Evolutionary conservation across 169 alveolate genomes (phyloP).

Genomic region (Cryptosporidium baileyi): DNA sequence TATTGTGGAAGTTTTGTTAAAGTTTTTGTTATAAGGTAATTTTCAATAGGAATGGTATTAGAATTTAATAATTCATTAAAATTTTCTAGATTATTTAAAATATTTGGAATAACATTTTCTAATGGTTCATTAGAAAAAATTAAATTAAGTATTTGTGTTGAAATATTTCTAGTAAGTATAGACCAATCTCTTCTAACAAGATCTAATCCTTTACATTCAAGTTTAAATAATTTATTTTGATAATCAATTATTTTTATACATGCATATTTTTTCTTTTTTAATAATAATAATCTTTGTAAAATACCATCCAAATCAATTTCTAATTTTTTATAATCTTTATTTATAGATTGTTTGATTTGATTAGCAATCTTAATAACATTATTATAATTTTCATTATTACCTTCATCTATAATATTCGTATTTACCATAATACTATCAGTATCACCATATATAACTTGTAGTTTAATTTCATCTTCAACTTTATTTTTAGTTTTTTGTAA

Average conservation of each 20-base stretch:
- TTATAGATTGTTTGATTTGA: constrained; percentile 86
- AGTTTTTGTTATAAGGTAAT: constrained; percentile 91
- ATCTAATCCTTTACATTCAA: constrained; percentile 97
- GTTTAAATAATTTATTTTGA: constrained; percentile 75
- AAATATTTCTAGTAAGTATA: constrained; percentile 85
- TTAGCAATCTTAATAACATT: constrained; percentile 90
- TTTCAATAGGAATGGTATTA: constrained; percentile 82
- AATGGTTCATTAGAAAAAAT: constrained; percentile 46
- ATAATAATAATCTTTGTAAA: constrained; percentile 91
- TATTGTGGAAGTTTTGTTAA: constrained; percentile 91
- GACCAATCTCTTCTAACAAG: constrained; percentile 99
- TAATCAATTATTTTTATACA: constrained; percentile 84
- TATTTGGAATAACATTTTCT: background rate
- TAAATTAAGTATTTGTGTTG: constrained; percentile 2
- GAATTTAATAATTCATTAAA: constrained; percentile 56
- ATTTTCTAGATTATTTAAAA: constrained; percentile 6
- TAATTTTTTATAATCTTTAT: constrained; percentile 91
- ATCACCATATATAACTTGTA: constrained; percentile 98
- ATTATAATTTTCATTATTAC: constrained; percentile 69
- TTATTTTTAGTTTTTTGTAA: constrained; percentile 88
- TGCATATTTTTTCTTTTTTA: constrained; percentile 98
- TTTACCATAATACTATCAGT: constrained; percentile 99
- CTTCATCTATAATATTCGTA: constrained; percentile 85
- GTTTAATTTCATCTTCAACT: constrained; percentile 88
- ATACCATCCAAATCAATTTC: constrained; percentile 98